A percentile compares a stretch with the other conserved stretches of the same genome.
Conservation (phyloP, 352 stramenopile genomes). For the Phytopythium montanum region DNA sequence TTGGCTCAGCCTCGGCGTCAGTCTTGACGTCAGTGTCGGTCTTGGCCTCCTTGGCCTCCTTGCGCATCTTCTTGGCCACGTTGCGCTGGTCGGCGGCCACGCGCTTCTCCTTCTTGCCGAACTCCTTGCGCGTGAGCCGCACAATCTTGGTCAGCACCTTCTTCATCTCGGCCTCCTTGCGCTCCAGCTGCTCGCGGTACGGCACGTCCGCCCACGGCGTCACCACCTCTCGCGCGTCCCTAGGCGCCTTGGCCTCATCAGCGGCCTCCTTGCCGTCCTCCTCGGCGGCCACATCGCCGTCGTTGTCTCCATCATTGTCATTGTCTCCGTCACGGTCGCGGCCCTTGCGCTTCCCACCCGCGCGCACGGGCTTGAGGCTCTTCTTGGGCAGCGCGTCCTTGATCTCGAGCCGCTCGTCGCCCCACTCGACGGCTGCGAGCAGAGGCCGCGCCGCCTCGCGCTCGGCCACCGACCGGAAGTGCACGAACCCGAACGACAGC, state of each 20-base stretch:
- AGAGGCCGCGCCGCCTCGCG: slow-evolving; percentile 47
- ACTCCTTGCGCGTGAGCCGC: slow-evolving; percentile 81
- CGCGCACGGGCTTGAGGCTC: slow-evolving; percentile 34
- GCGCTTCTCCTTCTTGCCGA: slow-evolving; percentile 85
- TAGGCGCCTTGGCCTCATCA: not conserved
- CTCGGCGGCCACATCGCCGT: slow-evolving; percentile 14
- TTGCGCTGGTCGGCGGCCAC: slow-evolving; percentile 54
- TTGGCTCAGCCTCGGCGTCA: slow-evolving; percentile 7
- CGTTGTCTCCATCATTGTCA: no score
- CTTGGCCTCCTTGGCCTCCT: slow-evolving; percentile 54
- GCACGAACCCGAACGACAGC: slow-evolving; percentile 77
- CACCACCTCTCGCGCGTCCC: slow-evolving; percentile 64
- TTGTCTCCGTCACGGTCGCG: slow-evolving; percentile 7
- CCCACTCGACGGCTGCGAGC: slow-evolving; percentile 59
- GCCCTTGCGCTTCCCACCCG: slow-evolving; percentile 12
- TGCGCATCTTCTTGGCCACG: slow-evolving; percentile 55
- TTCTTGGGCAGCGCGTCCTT: slow-evolving; percentile 71
- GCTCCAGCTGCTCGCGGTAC: slow-evolving; percentile 80
- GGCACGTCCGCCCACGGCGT: slow-evolving; percentile 77
- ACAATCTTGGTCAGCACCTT: slow-evolving; percentile 87
- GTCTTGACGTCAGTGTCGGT: slow-evolving; percentile 4
- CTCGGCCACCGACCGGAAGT: slow-evolving; percentile 56
- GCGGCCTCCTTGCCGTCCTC: slow-evolving; percentile 1
- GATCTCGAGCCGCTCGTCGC: slow-evolving; percentile 64
- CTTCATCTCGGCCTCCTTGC: slow-evolving; percentile 89